Evolutionary conservation across 345 rosid genomes (phyloP).

Genomic region (Acer yangbiense): DNA sequence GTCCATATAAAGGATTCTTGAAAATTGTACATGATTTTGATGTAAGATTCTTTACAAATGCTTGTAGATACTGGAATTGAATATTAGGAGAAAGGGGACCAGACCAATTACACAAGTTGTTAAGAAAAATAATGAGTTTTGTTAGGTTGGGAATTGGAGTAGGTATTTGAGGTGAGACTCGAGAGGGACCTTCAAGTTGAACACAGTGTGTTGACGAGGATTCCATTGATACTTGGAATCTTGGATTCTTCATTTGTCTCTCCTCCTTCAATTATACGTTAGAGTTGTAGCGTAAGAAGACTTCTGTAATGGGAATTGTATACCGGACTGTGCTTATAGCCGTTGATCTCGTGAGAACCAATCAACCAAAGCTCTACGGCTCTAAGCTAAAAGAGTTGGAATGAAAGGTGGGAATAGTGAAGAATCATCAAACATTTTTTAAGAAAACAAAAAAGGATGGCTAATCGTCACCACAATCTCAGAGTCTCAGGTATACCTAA

Average conservation of each 20-base stretch:
- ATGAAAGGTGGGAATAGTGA: no score
- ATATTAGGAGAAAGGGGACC: not conserved
- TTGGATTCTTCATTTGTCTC: not conserved
- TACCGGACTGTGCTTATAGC: no score
- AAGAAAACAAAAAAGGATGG: no score
- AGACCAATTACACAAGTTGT: not conserved
- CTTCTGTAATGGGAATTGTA: no score
- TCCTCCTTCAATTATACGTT: not conserved
- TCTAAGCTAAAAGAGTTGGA: not conserved
- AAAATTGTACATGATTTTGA: not conserved
- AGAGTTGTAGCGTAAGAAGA: no score
- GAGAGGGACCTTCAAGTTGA: not conserved
- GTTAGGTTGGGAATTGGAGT: not conserved
- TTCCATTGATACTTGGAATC: not conserved
- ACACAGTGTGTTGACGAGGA: not conserved
- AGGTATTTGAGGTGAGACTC: not conserved
- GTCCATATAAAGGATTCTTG: not conserved
- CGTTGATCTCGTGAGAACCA: not conserved
- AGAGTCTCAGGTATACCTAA: not conserved
- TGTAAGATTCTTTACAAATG: slow-evolving; percentile 1
- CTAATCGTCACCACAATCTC: not conserved
- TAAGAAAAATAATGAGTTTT: not conserved
- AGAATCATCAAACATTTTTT: not conserved
- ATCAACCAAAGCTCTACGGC: not conserved
- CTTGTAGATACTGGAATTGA: not conserved